Evolutionary conservation across 768 basidiomycete species (phyloP).

Genomic region (Leccinum fibrillosum): DNA sequence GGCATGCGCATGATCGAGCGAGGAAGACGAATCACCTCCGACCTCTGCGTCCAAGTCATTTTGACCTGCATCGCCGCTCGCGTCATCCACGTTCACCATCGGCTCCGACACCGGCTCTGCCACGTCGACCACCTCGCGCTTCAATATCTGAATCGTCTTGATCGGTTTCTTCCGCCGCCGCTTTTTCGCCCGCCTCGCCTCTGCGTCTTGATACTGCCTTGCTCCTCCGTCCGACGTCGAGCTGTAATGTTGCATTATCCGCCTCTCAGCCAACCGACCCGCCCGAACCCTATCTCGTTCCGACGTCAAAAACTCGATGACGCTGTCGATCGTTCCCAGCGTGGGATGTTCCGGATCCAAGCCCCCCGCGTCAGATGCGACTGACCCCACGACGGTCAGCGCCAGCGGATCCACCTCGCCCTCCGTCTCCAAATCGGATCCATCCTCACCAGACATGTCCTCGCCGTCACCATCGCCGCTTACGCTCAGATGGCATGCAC

Average conservation of each 20-base stretch:
- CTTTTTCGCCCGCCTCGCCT: conserved; percentile 37
- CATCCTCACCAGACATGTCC: conserved; percentile 10
- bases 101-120: conserved; percentile 23
- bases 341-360: conserved; percentile 51
- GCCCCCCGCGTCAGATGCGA: conserved; percentile 20
- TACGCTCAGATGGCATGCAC: neutral
- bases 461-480: conserved; percentile 4
- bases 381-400: conserved; percentile 26
- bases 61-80: conserved; percentile 26
- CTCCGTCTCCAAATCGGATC: conserved; percentile 37
- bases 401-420: conserved; percentile 30
- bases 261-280: conserved; percentile 28
- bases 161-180: conserved; percentile 37
- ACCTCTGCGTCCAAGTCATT: conserved; percentile 18
- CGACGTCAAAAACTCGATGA: conserved; percentile 69
- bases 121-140: conserved; percentile 14
- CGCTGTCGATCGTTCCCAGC: conserved; percentile 69
- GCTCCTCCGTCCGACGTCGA: conserved; percentile 36
- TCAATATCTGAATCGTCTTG: conserved; percentile 30
- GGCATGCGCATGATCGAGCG: conserved; percentile 18
- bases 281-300: conserved; percentile 61
- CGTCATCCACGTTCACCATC: conserved; percentile 21
- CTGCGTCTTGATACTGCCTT: conserved; percentile 38
- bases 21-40: conserved; percentile 30
- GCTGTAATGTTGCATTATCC: conserved; percentile 26